phyloP scores from a whole-genome alignment of 2,329 filamentous ascomycete genomes.

The Escovopsis sp. region DNA sequence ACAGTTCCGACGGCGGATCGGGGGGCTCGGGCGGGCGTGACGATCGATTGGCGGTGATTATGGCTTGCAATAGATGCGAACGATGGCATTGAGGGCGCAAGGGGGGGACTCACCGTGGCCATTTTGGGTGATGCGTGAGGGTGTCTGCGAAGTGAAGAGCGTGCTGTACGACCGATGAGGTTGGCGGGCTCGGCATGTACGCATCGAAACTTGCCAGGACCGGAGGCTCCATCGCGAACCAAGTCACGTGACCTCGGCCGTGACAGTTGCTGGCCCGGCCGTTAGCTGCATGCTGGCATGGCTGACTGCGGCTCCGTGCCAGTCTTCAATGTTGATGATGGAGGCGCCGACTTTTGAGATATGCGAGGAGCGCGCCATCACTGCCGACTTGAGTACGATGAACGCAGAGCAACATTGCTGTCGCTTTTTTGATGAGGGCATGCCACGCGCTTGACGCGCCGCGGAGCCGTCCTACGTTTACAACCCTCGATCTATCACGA shows the following conservation, averaged over 20 bases:
- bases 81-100: constrained; percentile 8
- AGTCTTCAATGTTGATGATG: too few relatives aligned
- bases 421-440: too few relatives aligned
- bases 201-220: constrained; percentile 25
- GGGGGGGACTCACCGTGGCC: constrained; percentile 47
- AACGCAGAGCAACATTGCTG: too few relatives aligned
- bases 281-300: too few relatives aligned
- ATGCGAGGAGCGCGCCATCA: too few relatives aligned
- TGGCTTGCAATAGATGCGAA: too few relatives aligned
- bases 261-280: not conserved
- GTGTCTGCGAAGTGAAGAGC: constrained; percentile 31
- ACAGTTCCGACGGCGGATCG: constrained; percentile 13
- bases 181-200: constrained; percentile 31
- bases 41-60: not conserved
- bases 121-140: constrained; percentile 39
- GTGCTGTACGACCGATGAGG: constrained; percentile 31
- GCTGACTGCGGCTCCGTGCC: too few relatives aligned
- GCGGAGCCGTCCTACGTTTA: too few relatives aligned
- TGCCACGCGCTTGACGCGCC: too few relatives aligned
- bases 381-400: too few relatives aligned
- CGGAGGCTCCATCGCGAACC: constrained; percentile 13
- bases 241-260: constrained; percentile 14
- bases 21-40: not conserved
- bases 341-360: too few relatives aligned
- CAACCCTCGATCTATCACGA: too few relatives aligned